These are phyloP conservation scores for Cerioporus squamosus DNA, from an alignment of 1,284 basidiomycete species.

Conservation along the genomic window DNA sequence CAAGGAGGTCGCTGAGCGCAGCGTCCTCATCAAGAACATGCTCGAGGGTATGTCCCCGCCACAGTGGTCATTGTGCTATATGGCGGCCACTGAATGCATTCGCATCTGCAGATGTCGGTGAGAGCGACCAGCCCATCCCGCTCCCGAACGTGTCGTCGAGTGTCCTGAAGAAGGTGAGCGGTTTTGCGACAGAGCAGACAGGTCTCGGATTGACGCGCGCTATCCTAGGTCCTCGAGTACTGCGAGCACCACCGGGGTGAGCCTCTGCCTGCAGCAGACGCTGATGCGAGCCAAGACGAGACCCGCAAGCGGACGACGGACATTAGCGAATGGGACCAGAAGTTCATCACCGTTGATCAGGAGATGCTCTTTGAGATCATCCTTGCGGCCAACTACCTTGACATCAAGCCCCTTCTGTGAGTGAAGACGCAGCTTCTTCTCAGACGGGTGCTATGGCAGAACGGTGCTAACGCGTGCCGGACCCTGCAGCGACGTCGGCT, in stretches of 20 bases:
- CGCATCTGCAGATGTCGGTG: constrained; percentile 78
- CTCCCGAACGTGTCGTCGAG: constrained; percentile 96
- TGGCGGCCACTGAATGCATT: constrained; percentile 1
- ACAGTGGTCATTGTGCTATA: neutral
- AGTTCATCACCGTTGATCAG: constrained; percentile 97
- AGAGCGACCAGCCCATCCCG: constrained; percentile 92
- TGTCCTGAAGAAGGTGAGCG: constrained; percentile 90
- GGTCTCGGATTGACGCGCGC: constrained; percentile 6
- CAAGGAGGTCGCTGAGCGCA: constrained; percentile 93
- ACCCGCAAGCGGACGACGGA: constrained; percentile 97
- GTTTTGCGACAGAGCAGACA: neutral
- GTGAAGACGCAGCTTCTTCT: constrained; percentile 33
- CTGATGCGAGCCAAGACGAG: constrained; percentile 85
- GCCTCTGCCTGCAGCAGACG: constrained; percentile 87
- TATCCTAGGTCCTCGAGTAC: constrained; percentile 92
- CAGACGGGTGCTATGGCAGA: no score
- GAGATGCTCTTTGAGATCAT: constrained; percentile 99
- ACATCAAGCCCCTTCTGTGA: constrained; percentile 98
- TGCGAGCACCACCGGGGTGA: constrained; percentile 99
- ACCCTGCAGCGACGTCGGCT: constrained; percentile 78
- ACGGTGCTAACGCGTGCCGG: neutral
- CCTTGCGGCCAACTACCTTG: constrained; percentile 98
- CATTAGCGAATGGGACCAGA: constrained; percentile 99
- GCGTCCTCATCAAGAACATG: constrained; percentile 99
- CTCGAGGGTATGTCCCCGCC: constrained; percentile 78